Evolutionary conservation across 2,329 filamentous ascomycete species (phyloP).

Genomic region (Fusarium foetens): DNA sequence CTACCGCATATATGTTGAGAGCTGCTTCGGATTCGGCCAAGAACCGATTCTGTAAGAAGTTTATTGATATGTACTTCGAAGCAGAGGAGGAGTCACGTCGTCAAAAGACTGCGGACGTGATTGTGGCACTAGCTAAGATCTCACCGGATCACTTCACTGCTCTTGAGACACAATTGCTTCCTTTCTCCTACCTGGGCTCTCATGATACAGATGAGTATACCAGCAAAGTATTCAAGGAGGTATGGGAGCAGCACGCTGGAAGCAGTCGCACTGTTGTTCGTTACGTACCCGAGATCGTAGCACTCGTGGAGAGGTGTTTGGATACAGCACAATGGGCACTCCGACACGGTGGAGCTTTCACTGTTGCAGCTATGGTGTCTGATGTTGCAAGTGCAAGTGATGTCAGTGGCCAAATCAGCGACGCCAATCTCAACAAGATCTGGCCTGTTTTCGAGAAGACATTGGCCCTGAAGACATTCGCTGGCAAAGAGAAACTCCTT

Average conservation of each 20-base stretch:
- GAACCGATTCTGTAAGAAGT: slow-evolving; percentile 61
- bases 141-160: slow-evolving; percentile 88
- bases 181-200: slow-evolving; percentile 87
- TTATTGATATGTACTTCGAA: slow-evolving; percentile 79
- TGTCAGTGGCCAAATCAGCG: slow-evolving; percentile 67
- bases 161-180: slow-evolving; percentile 78
- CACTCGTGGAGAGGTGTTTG: slow-evolving; percentile 73
- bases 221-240: slow-evolving; percentile 80
- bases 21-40: slow-evolving; percentile 61
- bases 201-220: slow-evolving; percentile 87
- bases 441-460: slow-evolving; percentile 89
- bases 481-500: slow-evolving; percentile 88
- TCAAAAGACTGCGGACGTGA: slow-evolving; percentile 82
- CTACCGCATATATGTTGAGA: slow-evolving; percentile 85
- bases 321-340: slow-evolving; percentile 88
- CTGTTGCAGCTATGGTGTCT: slow-evolving; percentile 77
- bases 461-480: slow-evolving; percentile 88
- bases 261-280: slow-evolving; percentile 83
- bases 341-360: slow-evolving; percentile 86
- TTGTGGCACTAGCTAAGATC: slow-evolving; percentile 84
- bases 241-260: slow-evolving; percentile 92
- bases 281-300: slow-evolving; percentile 84
- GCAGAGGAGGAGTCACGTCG: slow-evolving; percentile 81
- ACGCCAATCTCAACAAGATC: slow-evolving; percentile 68
- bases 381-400: slow-evolving; percentile 71